Conservation (phyloP, 352 stramenopile species). For the Globisporangium abappressorium region DNA sequence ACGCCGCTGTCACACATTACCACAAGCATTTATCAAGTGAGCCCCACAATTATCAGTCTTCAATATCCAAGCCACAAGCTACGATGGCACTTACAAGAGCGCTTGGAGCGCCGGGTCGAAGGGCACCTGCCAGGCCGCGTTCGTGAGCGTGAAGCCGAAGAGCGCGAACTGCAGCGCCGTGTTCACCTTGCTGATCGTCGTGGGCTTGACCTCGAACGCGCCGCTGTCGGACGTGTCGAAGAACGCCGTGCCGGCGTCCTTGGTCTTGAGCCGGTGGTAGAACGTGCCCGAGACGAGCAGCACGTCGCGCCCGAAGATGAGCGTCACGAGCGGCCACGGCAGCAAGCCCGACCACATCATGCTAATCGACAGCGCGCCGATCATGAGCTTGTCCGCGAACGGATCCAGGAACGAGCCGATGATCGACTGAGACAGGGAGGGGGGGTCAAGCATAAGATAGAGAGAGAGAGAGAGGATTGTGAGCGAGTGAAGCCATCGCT, state of each 20-base stretch:
- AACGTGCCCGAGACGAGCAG: constrained; percentile 77
- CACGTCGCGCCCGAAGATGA: constrained; percentile 74
- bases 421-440: constrained; percentile 39
- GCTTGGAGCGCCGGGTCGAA: constrained; percentile 46
- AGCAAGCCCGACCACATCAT: constrained; percentile 70
- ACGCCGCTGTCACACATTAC: constrained; percentile 35
- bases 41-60: neutral
- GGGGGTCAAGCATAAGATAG: no score
- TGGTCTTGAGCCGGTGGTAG: constrained; percentile 74
- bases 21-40: constrained; percentile 3
- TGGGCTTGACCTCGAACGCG: constrained; percentile 71
- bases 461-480: neutral
- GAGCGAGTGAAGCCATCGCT: neutral
- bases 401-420: constrained; percentile 81
- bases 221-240: constrained; percentile 75
- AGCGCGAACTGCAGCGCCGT: constrained; percentile 74
- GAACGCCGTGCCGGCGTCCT: constrained; percentile 61
- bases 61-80: neutral
- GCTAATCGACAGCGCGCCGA: constrained; percentile 71
- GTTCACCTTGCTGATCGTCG: constrained; percentile 76
- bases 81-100: constrained; percentile 53
- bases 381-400: constrained; percentile 79
- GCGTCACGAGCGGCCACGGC: constrained; percentile 51
- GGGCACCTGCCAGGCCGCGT: constrained; percentile 70
- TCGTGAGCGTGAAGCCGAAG: constrained; percentile 71